Base-by-base conservation (phyloP, 148 eudicot genomes). In the Nyssa sinensis region DNA sequence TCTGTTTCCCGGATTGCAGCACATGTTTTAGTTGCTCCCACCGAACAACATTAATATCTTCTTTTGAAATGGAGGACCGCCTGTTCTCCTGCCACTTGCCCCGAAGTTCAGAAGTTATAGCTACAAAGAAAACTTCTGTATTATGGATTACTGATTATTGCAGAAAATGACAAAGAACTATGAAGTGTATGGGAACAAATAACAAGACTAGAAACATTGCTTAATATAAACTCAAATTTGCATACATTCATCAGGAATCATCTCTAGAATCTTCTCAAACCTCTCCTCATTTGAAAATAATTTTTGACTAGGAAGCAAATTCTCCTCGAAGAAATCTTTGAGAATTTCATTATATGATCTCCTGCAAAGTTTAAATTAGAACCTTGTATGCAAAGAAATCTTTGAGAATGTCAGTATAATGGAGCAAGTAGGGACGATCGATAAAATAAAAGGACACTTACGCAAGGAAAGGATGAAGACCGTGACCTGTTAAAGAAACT, bases 201-300 rank as follows among this genome's bases (percentile, higher is more conserved):
- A 44, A 44, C 6, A 3, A 44, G 17, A 11, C 16, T 11, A n/a
- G 53, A 30, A 34, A 62, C 51, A 49, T 44, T 24, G 44, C 17
- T 51, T 3, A 47, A 51, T 44, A 7, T 59, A 25, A 62, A 70
- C 32, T 55, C 53, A 29, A 53, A 61, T 17, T 17, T 34, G 31
- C 86, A 39, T 86, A 93, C 97, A 83, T 84, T 89, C 90, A 84
- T 95, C 99, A 73, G 96, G 96, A 83, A 95, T 90, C 92, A 87
- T 89, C 68, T 89, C 94, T 60, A 95, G 73, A 47, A 95, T 81
- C 86, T 89, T 93, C 82, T 90, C 96, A 82, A 81, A 95, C 80
- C 94, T 83, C 53, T 89, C 90, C 79, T 88, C 94, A 34, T 81
- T 64, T 37, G 90, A 85, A 69, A 95, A 83, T 44, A 95, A 79